Evolutionary conservation across 495 filamentous ascomycete species (phyloP), one percentile per base, ranked within the genome.

Genomic region (Aspergillus bertholletiae): DNA sequence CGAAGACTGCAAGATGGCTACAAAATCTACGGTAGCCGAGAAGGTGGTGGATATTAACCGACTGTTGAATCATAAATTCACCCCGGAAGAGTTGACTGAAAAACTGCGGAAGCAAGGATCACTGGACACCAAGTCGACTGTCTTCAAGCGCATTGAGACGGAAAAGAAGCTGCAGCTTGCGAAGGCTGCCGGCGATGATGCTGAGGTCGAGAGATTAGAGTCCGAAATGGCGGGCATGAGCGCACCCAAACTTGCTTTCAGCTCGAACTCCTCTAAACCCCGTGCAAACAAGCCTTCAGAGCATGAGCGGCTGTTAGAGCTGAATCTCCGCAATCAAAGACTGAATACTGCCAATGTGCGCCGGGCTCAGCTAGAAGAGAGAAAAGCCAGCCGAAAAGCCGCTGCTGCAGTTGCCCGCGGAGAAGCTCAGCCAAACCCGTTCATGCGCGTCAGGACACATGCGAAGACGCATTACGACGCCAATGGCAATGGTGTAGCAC

Each of bases 31-130:
- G 56, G 70, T 97, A 2, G 69, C 76, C 15, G 67, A 71, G 43
- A 96, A 96, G 71, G 81, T 89, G n/a, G 73, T 78, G 37, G 90
- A 92, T 55, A 92, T 98, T 74, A 88, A 92, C 61, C 68, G 67
- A 7, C 78, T 98, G 30, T 77, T 94, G 60, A 86, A 88, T 57
- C 88, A 86, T 57, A 69, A 76, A 24, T 96, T 93, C 77, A 95
- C 88, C 13, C 82, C 87, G 24, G 82, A 81, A 20, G 92, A 96
- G 65, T 73, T 97, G 51, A 81, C 83, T 41, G 81, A 84, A 51
- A 93, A 92, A 67, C 75, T 97, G 47, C 77, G 79, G 39, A 85
- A 85, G 35, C 83, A 88, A 45, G 84, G 85, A 51, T 74, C 74
- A 11, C 65, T 88, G 9, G 79, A 84, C 46, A 70, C 74, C 32